Evolutionary conservation across 2,329 filamentous ascomycete species (phyloP).

Genomic region (Bipolaris sorokiniana): DNA sequence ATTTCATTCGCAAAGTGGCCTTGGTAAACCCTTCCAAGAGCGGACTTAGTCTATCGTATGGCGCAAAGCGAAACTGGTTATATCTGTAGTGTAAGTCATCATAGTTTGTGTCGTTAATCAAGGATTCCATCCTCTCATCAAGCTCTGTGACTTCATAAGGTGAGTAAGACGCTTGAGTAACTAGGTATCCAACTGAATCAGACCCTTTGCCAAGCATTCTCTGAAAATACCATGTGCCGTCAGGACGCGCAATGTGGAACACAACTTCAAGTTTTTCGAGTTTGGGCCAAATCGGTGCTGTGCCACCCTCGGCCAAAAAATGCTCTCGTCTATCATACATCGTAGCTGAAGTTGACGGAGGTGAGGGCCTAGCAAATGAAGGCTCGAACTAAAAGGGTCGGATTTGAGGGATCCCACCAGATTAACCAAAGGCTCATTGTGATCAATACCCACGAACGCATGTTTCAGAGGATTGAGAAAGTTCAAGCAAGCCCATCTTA

Average conservation of each 20-base stretch:
- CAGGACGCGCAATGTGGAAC: conserved; percentile 1
- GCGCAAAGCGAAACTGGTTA: background rate
- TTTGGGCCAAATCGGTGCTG: background rate
- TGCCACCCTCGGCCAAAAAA: background rate
- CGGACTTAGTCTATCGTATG: background rate
- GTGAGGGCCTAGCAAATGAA: background rate
- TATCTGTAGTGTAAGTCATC: too few species aligned
- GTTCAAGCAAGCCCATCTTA: background rate
- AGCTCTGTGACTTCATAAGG: background rate
- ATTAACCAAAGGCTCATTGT: background rate
- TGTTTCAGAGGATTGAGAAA: background rate
- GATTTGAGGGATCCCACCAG: background rate
- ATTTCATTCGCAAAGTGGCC: background rate
- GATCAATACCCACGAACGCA: background rate
- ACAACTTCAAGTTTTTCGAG: background rate
- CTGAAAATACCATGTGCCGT: conserved; percentile 1
- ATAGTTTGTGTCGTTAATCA: too few species aligned
- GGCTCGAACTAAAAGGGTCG: background rate
- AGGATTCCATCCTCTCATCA: background rate
- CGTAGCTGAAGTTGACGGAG: background rate
- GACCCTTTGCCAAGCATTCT: background rate
- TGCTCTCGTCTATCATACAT: conserved; percentile 3
- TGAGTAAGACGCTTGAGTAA: background rate
- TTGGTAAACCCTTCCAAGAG: background rate
- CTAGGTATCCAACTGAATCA: background rate